Conservation (phyloP, 2,329 filamentous ascomycete genomes). For the Aspergillus sp. region DNA sequence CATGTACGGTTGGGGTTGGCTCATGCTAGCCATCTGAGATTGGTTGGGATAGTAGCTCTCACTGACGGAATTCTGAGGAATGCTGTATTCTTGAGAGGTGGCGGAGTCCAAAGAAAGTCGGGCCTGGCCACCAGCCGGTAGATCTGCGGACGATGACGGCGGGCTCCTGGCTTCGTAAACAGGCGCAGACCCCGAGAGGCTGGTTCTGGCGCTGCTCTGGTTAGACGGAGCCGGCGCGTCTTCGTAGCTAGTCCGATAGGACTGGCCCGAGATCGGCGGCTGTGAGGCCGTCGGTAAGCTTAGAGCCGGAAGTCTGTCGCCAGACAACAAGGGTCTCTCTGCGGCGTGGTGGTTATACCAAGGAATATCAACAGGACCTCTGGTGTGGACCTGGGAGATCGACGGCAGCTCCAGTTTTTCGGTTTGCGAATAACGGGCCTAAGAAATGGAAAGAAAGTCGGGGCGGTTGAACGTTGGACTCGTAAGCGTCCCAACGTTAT, state of each 20-base stretch:
- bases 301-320: conserved; percentile 71
- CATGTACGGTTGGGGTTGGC: conserved; percentile 78
- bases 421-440: conserved; percentile 53
- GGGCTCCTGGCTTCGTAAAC: conserved; percentile 64
- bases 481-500: conserved; percentile 21
- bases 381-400: conserved; percentile 78
- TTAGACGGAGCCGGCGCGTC: conserved; percentile 54
- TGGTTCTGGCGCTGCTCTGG: conserved; percentile 56
- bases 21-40: conserved; percentile 64
- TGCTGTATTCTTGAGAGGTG: conserved; percentile 34
- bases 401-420: conserved; percentile 94
- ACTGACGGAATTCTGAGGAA: conserved; percentile 34
- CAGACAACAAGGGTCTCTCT: conserved; percentile 67
- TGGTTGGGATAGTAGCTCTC: conserved; percentile 45
- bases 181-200: conserved; percentile 55
- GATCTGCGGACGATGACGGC: conserved; percentile 58
- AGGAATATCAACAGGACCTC: conserved; percentile 69
- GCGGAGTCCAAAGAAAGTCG: conserved; percentile 37
- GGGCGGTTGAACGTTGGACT: conserved; percentile 23
- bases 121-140: conserved; percentile 49
- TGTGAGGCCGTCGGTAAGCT: conserved; percentile 65
- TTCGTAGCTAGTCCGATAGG: conserved; percentile 74
- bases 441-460: conserved; percentile 17
- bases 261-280: conserved; percentile 67
- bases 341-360: conserved; percentile 69